Base-by-base conservation (phyloP, 129 eudicot species). In the Erigeron canadensis region DNA sequence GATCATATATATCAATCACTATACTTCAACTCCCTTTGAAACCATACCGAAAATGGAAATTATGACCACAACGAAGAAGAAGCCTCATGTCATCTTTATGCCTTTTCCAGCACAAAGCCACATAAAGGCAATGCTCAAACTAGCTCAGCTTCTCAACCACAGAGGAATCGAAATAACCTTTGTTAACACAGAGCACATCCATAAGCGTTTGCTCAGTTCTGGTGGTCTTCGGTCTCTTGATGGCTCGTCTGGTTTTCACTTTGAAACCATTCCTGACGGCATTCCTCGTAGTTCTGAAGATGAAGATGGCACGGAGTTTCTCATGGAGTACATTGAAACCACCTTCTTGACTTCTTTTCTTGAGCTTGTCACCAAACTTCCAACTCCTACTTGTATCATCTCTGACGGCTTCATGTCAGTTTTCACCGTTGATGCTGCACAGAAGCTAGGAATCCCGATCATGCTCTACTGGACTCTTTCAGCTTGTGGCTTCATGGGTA, bases 221-320 rank as follows among this genome's bases (percentile, higher is more conserved):
- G 71, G 79, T 13, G 95, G 90, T n/a, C 63, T 76, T 47, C 4
- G 46, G 34, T 54, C 80, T 78, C 69, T 85, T 1, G 83, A 62
- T 13, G 85, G 83, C 19, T 51, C 86, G 18, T 80, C 90, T 5
- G 88, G 71, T 34, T 88, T 88, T 70, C 75, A 69, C 3, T 88
- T 85, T 51, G 75, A 72, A 55, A 16, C 88, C 63, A 82, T 88
- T 45, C 86, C 86, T 7, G 90, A 85, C 72, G 86, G 90, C 11
- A 80, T 87, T 1, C 81, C 86, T 13, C 82, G 47, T 17, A n/a
- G 38, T 17, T 18, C 59, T 2, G 46, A 19, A 17, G 40, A n/a
- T 42, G 44, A 45, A 10, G 8, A 0, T 1, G 41, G 0, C 34
- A 19, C 65, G 10, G 21, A 9, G 10, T 8, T 22, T 8, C 12